A percentile compares a stretch with the other conserved stretches of the same genome.
These are phyloP conservation scores for Stephania yunnanensis DNA, from an alignment of 164 flowering plant genomes.

Conservation along the genomic window DNA sequence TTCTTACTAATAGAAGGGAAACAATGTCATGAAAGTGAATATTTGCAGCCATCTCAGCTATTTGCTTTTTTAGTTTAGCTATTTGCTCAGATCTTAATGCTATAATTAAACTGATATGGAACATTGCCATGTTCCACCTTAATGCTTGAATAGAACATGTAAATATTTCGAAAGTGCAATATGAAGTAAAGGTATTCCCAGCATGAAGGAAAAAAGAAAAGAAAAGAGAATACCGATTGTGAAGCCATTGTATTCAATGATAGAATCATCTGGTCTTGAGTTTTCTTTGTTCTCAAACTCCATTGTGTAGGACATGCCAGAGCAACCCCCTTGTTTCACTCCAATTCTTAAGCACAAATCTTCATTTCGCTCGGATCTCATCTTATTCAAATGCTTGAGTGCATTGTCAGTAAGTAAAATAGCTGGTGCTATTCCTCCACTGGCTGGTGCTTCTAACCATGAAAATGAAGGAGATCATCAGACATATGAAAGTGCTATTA, in stretches of 20 bases:
- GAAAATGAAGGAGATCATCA: slow-evolving; percentile 14
- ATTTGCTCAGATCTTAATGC: too few species aligned
- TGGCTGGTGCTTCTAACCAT: slow-evolving; percentile 43
- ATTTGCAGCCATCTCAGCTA: too few species aligned
- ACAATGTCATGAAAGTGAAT: too few species aligned
- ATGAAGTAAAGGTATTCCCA: too few species aligned
- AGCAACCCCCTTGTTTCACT: slow-evolving; percentile 96
- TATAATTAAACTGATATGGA: too few species aligned
- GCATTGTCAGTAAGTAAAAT: slow-evolving; percentile 78
- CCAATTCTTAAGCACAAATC: slow-evolving; percentile 94
- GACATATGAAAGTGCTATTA: neutral
- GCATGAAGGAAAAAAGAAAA: neutral
- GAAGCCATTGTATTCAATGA: slow-evolving; percentile 82
- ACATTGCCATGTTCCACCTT: too few species aligned
- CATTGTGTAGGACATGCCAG: slow-evolving; percentile 98
- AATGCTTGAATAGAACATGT: too few species aligned
- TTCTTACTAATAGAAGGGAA: too few species aligned
- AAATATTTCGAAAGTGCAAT: too few species aligned
- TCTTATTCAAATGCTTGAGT: slow-evolving; percentile 73
- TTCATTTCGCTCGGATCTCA: slow-evolving; percentile 72
- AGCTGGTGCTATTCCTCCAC: slow-evolving; percentile 66
- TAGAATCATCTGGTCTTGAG: slow-evolving; percentile 78
- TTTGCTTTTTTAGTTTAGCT: too few species aligned
- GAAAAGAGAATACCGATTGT: slow-evolving; percentile 52
- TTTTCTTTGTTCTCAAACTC: slow-evolving; percentile 81